These are phyloP conservation scores for Anthracocystis setariae DNA, from an alignment of 1,284 basidiomycete species.

Conservation along the genomic window DNA sequence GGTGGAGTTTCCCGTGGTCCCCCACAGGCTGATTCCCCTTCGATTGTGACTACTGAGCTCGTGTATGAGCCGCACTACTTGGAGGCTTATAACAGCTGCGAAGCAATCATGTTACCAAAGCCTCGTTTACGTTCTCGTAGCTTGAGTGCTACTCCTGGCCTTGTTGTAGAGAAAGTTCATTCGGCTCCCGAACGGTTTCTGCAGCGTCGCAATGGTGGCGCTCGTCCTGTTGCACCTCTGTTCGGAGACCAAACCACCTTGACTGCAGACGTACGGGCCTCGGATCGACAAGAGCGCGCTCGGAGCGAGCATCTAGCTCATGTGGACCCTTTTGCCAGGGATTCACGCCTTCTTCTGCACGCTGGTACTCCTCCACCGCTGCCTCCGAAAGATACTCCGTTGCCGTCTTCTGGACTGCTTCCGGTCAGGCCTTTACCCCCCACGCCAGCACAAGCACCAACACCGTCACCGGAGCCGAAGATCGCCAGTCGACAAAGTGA, in stretches of 20 bases:
- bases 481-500: background rate
- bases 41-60: constrained; percentile 5
- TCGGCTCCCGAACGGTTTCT: constrained; percentile 25
- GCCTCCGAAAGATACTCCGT: constrained; percentile 12
- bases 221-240: no score
- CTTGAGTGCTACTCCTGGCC: background rate
- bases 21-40: background rate
- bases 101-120: constrained; percentile 24
- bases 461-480: background rate
- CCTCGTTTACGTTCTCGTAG: constrained; percentile 35
- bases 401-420: background rate
- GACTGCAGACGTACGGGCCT: background rate
- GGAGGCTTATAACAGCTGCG: constrained; percentile 33
- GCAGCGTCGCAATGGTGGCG: constrained; percentile 1
- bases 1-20: no score
- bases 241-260: no score
- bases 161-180: constrained; percentile 14
- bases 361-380: constrained; percentile 20
- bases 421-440: constrained; percentile 12
- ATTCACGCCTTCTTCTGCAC: constrained; percentile 24
- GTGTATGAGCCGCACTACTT: constrained; percentile 8
- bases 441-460: constrained; percentile 6
- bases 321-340: background rate
- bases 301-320: background rate
- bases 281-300: background rate